These are phyloP conservation scores for Camelina neglecta DNA, from an alignment of 345 rosid species.

Conservation along the genomic window DNA sequence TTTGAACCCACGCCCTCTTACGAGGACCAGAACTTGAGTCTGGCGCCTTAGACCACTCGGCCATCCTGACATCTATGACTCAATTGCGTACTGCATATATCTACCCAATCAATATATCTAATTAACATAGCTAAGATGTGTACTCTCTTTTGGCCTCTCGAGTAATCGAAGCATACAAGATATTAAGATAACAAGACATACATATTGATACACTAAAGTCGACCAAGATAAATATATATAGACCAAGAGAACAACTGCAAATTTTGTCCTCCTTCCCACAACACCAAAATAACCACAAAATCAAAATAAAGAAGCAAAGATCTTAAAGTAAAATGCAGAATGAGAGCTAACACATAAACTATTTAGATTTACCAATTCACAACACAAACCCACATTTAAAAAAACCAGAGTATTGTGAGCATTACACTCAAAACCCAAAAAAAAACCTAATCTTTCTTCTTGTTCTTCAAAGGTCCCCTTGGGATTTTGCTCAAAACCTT, in stretches of 20 bases:
- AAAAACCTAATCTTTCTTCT: slow-evolving; percentile 64
- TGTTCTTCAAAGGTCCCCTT: slow-evolving; percentile 59
- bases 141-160: too few species aligned
- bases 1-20: slow-evolving; percentile 24
- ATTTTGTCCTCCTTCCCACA: not conserved
- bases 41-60: slow-evolving; percentile 95
- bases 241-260: slow-evolving; percentile 7
- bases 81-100: too few species aligned
- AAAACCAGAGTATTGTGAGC: slow-evolving; percentile 24
- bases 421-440: not conserved
- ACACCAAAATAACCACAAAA: not conserved
- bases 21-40: slow-evolving; percentile 79
- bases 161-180: too few species aligned
- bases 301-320: not conserved
- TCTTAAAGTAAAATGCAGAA: not conserved
- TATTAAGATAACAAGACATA: too few species aligned
- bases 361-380: slow-evolving; percentile 34
- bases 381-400: slow-evolving; percentile 24
- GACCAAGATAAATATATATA: not conserved
- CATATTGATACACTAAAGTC: too few species aligned
- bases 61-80: slow-evolving; percentile 59
- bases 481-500: slow-evolving; percentile 81
- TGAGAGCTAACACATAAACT: slow-evolving; percentile 7
- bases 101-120: too few species aligned
- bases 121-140: too few species aligned